A percentile compares a stretch with the other conserved stretches of the same genome.
Conservation (phyloP, 305 asterid species). For the Ilex paraguariensis region DNA sequence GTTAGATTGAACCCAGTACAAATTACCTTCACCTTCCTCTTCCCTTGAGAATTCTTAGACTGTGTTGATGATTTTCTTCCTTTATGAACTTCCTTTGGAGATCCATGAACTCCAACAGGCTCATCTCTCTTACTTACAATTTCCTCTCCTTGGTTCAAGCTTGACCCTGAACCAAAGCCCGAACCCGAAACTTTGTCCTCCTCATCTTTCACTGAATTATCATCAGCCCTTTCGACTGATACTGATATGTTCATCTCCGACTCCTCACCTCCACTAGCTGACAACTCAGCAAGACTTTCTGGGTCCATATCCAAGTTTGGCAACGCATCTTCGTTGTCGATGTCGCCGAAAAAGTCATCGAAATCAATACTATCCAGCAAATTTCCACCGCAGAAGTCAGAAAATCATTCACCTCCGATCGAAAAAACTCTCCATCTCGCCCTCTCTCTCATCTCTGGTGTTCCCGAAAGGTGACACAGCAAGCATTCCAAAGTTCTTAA, state of each 20-base stretch:
- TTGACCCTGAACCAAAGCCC: constrained; percentile 11
- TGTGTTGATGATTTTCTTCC: constrained; percentile 41
- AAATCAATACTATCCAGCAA: constrained; percentile 77
- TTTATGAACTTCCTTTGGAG: constrained; percentile 32
- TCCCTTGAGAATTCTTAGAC: constrained; percentile 51
- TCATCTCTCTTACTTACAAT: constrained; percentile 25
- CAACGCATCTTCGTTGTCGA: constrained; percentile 55
- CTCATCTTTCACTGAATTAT: constrained; percentile 21
- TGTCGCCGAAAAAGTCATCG: constrained; percentile 65
- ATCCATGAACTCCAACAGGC: constrained; percentile 9
- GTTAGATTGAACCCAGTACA: background rate
- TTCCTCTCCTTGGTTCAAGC: constrained; percentile 35
- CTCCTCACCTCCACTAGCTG: constrained; percentile 38
- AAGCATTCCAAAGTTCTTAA: constrained; percentile 41
- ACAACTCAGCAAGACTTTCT: constrained; percentile 61
- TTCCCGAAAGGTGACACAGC: constrained; percentile 57
- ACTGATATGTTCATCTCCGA: constrained; percentile 30
- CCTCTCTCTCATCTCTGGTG: constrained; percentile 39
- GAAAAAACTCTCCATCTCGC: constrained; percentile 40
- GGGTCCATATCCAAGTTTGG: constrained; percentile 90
- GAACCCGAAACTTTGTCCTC: constrained; percentile 24
- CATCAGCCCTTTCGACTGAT: constrained; percentile 22
- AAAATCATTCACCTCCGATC: constrained; percentile 39
- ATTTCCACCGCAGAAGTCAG: constrained; percentile 47
- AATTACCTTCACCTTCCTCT: constrained; percentile 80